Conservation (phyloP, 2,329 filamentous ascomycete species). For the Penicillium fuscoglaucum region DNA sequence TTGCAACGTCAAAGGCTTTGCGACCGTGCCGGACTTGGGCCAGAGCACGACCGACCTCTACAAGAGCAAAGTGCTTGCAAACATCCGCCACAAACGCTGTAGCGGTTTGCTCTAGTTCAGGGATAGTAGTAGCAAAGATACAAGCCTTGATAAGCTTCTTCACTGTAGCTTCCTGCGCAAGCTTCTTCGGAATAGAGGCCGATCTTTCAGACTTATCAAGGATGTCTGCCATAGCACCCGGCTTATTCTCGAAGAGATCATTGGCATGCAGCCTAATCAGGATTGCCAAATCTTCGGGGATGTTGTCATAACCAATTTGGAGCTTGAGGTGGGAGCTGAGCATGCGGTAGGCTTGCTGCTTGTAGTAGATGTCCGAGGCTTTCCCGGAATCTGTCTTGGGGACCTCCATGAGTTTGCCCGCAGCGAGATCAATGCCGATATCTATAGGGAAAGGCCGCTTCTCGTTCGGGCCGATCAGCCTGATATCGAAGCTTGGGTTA, state of each 20-base stretch:
- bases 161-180: slow-evolving; percentile 75
- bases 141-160: slow-evolving; percentile 87
- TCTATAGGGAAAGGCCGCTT: slow-evolving; percentile 85
- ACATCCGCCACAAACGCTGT: slow-evolving; percentile 74
- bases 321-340: slow-evolving; percentile 88
- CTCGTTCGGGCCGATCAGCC: slow-evolving; percentile 83
- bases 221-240: slow-evolving; percentile 65
- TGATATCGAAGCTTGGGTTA: slow-evolving; percentile 79
- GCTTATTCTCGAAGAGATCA: slow-evolving; percentile 73
- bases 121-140: slow-evolving; percentile 79
- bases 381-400: slow-evolving; percentile 62
- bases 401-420: slow-evolving; percentile 80
- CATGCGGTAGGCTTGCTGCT: slow-evolving; percentile 85
- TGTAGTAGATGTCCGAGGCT: slow-evolving; percentile 79
- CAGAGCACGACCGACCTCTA: slow-evolving; percentile 85
- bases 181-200: slow-evolving; percentile 82
- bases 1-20: slow-evolving; percentile 78
- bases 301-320: slow-evolving; percentile 78
- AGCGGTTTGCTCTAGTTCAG: slow-evolving; percentile 76
- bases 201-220: slow-evolving; percentile 76
- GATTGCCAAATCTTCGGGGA: slow-evolving; percentile 85
- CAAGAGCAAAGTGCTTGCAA: slow-evolving; percentile 83
- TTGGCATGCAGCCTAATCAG: slow-evolving; percentile 85
- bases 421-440: slow-evolving; percentile 83
- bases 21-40: slow-evolving; percentile 73